Percentiles rank a stretch among this genome's conserved stretches.
These are phyloP conservation scores for Metschnikowia gelsemii DNA, from an alignment of 805 yeast species.

Conservation along the genomic window DNA sequence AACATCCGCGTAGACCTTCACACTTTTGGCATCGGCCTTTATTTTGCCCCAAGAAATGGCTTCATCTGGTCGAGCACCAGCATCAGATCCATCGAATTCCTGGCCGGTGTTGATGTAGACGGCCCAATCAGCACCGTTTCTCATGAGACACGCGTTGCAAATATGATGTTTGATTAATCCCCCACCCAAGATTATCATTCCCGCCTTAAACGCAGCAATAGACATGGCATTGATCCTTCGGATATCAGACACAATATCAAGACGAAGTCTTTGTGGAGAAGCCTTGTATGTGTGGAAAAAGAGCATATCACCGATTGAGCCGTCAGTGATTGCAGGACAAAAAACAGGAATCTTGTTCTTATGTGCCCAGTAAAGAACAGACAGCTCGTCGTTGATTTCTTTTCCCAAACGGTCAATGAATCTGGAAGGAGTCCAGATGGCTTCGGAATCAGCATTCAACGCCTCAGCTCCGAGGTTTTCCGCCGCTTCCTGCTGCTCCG, in stretches of 20 bases:
- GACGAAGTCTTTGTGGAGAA: slow-evolving; percentile 81
- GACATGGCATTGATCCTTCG: slow-evolving; percentile 88
- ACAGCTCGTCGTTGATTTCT: slow-evolving; percentile 90
- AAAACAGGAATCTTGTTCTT: slow-evolving; percentile 94
- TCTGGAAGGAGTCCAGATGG: slow-evolving; percentile 93
- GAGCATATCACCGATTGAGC: slow-evolving; percentile 97
- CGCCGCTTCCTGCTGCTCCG: slow-evolving; percentile 79
- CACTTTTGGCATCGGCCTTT: slow-evolving; percentile 87
- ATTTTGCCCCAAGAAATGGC: slow-evolving; percentile 99
- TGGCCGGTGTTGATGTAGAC: slow-evolving; percentile 97
- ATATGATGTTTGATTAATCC: slow-evolving; percentile 96
- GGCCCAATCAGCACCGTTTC: slow-evolving; percentile 98
- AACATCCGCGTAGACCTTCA: slow-evolving; percentile 93
- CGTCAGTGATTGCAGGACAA: slow-evolving; percentile 97
- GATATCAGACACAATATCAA: slow-evolving; percentile 93
- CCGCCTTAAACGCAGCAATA: slow-evolving; percentile 92
- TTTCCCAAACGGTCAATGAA: slow-evolving; percentile 91
- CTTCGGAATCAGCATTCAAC: slow-evolving; percentile 60
- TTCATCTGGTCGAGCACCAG: slow-evolving; percentile 99
- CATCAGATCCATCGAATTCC: slow-evolving; percentile 98
- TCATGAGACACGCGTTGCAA: slow-evolving; percentile 96
- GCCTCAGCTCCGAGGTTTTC: slow-evolving; percentile 48
- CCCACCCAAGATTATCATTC: slow-evolving; percentile 95
- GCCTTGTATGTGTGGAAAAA: slow-evolving; percentile 97
- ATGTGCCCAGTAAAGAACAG: slow-evolving; percentile 97